Evolutionary conservation across 345 rosid genomes (phyloP), one percentile per base, ranked within the genome.

Genomic region (Cardamine occulta): DNA sequence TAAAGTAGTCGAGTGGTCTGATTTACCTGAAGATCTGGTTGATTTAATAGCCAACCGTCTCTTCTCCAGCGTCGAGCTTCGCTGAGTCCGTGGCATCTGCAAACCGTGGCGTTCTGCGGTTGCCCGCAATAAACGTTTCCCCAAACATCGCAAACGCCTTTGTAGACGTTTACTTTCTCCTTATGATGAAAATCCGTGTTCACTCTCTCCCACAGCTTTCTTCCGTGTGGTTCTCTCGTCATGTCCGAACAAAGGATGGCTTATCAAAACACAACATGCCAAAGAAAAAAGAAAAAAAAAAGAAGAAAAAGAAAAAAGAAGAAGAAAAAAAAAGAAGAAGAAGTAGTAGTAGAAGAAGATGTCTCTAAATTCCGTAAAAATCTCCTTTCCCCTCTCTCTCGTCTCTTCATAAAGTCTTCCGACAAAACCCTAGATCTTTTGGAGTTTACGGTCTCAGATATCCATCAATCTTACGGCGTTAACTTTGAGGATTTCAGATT

Each of bases 31-130:
- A 29, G 79, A 75, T 0, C 44, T 75, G 6, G 35, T 75, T 29
- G 62, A 75, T 39, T 0, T 6, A 5, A 28, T 59, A 48, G 26
- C 54, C 45, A 29, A 61, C 45, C 45, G 8, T 57, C 45, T 77
- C 35, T 63, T 42, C 67, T 70, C 80, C 14, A 32, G 66, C 23
- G 60, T 77, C 6, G 80, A 77, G 47, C 71, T 64, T 65, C 18
- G 28, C 19, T 73, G 77, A 24, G 1, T 64, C 34, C 80, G 80
- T 56, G 56, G 54, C 60, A 58, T 77, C 45, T 65, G 80, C 58
- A 72, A 49, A 49, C 3, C 28, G 0, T 77, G 67, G 77, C 80
- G 77, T 24, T 72, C 67, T 12, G 51, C 67, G 29, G 52, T 40
- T 57, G 24, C 15, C 3, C 19, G 0, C 26, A 8, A 59, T 0